These are phyloP conservation scores for Scedosporium dehoogii DNA, from an alignment of 2,329 filamentous ascomycete species.

Conservation along the genomic window DNA sequence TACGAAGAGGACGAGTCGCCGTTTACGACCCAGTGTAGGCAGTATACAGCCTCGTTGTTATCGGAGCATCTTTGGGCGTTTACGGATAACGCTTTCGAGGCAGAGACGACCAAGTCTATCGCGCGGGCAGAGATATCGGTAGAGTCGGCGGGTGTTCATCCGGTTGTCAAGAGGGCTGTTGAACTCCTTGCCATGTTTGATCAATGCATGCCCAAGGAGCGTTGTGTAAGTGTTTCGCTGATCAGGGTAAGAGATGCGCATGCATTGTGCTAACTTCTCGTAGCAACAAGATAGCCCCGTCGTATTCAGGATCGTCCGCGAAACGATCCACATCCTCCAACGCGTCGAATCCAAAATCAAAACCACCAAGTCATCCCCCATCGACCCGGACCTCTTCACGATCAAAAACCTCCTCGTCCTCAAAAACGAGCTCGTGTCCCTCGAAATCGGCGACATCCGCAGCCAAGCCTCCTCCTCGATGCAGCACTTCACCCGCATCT, in stretches of 20 bases:
- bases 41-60: conserved; percentile 45
- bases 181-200: conserved; percentile 53
- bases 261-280: conserved; percentile 13
- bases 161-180: conserved; percentile 42
- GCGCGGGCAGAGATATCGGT: conserved; percentile 35
- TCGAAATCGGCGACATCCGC: conserved; percentile 73
- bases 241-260: neutral
- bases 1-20: conserved; percentile 48
- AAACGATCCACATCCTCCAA: conserved; percentile 76
- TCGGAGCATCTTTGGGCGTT: conserved; percentile 49
- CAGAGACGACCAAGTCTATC: conserved; percentile 45
- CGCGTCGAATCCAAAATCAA: conserved; percentile 64
- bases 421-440: conserved; percentile 90
- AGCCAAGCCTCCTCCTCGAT: conserved; percentile 34
- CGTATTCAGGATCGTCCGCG: conserved; percentile 68
- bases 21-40: conserved; percentile 42
- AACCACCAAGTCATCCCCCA: conserved; percentile 38
- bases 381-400: conserved; percentile 82
- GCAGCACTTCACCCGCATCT: conserved; percentile 56
- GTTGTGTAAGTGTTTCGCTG: conserved; percentile 37
- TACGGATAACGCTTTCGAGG: conserved; percentile 43
- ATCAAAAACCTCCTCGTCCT: conserved; percentile 90
- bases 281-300: conserved; percentile 44
- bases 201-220: conserved; percentile 53
- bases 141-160: conserved; percentile 39